These are phyloP conservation scores for Microcera coccophila DNA, from an alignment of 2,329 filamentous ascomycete species.

Conservation along the genomic window DNA sequence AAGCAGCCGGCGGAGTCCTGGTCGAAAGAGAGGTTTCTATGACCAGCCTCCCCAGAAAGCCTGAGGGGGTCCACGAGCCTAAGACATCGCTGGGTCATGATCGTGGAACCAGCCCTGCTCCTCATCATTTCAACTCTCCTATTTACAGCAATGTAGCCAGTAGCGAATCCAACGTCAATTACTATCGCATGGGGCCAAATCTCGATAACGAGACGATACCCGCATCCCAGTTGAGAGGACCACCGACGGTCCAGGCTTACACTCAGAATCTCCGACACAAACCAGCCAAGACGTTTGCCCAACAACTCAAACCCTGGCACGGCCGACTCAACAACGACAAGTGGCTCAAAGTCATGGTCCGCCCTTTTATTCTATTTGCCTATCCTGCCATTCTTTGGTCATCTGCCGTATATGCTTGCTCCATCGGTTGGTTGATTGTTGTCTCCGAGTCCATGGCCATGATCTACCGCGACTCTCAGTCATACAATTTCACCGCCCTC, in stretches of 20 bases:
- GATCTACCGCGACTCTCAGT: slow-evolving; percentile 66
- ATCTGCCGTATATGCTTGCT: slow-evolving; percentile 76
- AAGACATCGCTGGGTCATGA: background rate
- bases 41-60: background rate
- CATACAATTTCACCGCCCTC: slow-evolving; percentile 77
- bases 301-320: slow-evolving; percentile 73
- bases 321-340: slow-evolving; percentile 73
- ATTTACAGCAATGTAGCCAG: slow-evolving; percentile 10
- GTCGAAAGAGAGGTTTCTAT: background rate
- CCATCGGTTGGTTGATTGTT: slow-evolving; percentile 92
- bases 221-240: slow-evolving; percentile 31
- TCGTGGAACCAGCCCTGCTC: background rate
- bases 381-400: slow-evolving; percentile 93
- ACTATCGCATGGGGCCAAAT: slow-evolving; percentile 27
- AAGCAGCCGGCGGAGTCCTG: background rate
- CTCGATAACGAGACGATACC: slow-evolving; percentile 43
- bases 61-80: background rate
- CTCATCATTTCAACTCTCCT: slow-evolving; percentile 1
- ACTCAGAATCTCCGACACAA: slow-evolving; percentile 65
- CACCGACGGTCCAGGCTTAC: slow-evolving; percentile 51
- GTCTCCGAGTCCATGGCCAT: slow-evolving; percentile 81
- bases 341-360: slow-evolving; percentile 72
- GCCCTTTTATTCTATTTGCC: slow-evolving; percentile 80
- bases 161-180: slow-evolving; percentile 21
- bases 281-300: slow-evolving; percentile 65